Evolutionary conservation across 2,329 filamentous ascomycete genomes (phyloP), one percentile per base, ranked within the genome.

Genomic region (Cercospora sp.): DNA sequence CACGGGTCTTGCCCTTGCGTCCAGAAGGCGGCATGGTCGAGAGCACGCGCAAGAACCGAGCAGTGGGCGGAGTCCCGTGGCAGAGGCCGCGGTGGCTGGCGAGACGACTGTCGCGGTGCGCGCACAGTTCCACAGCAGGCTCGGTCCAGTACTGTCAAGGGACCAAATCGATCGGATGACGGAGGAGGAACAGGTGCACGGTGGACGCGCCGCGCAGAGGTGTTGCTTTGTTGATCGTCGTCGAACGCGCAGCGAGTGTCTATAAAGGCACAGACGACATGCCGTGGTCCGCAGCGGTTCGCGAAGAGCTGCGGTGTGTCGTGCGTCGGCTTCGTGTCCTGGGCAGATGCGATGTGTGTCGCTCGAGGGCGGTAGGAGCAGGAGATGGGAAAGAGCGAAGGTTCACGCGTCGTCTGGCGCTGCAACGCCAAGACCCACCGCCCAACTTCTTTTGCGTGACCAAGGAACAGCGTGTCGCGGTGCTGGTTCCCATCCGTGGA

Each of bases 1-100:
- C 74, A n/a, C 75, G 74, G 36, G 74, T 75, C 72, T 77, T 77
- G 51, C 70, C 76, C 63, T 77, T 78, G 64, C 75, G 74, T 51
- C 74, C 73, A 36, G 76, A 78, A 13, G 75, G 75, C 39, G 76
- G 76, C 76, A 78, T 78, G 28, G 30, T 67, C 62, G 62, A 18
- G 23, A 12, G 45, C 20, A 51, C 10, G 45, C n/a, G 45, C 10
- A 23, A 20, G 45, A 20, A 12, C 9, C n/a, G 45, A 20, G 45
- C 45, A 20, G 20, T 51, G 45, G 18, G 18, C 20, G 42, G 16
- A 13, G 36, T 39, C 36, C 13, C 36, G 36, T 39, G 36, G 36
- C 36, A 39, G 36, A 39, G 36, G 42, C 18, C 45, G 45, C 20
- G 45, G 20, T 20, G 42, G 18, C 8, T 23, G 45, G 42, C 36